phyloP scores from a whole-genome alignment of 169 alveolate genomes.

The Eimeria falciformis region DNA sequence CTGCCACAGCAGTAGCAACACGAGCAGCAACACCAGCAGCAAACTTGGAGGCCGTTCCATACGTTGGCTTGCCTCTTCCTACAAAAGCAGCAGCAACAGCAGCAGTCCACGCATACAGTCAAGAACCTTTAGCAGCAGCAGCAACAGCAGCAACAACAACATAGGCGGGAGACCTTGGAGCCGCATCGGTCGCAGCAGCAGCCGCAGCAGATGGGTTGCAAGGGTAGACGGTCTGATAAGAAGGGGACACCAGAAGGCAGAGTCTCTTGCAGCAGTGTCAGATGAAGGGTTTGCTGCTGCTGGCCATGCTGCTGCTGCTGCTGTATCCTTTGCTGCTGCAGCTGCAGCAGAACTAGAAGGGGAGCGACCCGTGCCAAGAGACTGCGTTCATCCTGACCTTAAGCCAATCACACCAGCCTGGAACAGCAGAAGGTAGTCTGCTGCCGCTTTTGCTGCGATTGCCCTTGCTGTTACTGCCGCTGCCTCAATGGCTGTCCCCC shows the following conservation, averaged over 20 bases:
- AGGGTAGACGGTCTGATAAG: background rate
- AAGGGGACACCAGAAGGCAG: background rate
- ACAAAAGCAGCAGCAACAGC: constrained; percentile 24
- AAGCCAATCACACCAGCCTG: constrained; percentile 45
- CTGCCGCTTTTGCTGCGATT: background rate
- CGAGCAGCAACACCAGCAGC: background rate
- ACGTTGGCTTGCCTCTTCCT: background rate
- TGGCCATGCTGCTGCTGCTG: background rate
- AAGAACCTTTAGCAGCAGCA: background rate
- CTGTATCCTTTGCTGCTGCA: background rate
- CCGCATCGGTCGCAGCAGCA: background rate
- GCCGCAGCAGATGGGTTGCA: background rate
- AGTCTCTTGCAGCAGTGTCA: background rate
- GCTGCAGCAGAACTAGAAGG: too few relatives aligned
- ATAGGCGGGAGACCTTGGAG: background rate
- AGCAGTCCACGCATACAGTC: background rate
- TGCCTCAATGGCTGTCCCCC: too few relatives aligned
- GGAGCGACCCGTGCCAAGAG: background rate
- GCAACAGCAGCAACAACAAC: background rate
- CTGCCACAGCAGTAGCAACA: background rate
- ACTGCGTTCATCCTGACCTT: constrained; percentile 31
- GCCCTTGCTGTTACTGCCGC: background rate
- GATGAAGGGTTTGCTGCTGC: constrained; percentile 4
- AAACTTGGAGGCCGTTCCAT: background rate
- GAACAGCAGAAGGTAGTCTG: constrained; percentile 55